Percentiles rank a stretch among this genome's conserved stretches.
Conservation (phyloP, 2,329 filamentous ascomycete genomes). For the Hypoxylon sp. region DNA sequence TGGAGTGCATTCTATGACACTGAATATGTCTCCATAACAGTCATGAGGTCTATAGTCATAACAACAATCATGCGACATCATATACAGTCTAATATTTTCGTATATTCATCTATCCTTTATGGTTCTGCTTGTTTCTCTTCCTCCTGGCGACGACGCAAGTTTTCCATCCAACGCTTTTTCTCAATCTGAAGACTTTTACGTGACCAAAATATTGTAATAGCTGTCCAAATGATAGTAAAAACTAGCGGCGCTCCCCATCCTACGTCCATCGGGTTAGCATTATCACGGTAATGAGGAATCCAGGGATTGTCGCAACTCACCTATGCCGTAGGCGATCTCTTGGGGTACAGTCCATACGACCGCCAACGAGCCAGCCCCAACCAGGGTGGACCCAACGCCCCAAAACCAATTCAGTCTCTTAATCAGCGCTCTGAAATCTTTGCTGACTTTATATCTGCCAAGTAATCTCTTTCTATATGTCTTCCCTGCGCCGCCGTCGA, state of each 20-base stretch:
- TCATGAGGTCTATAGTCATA: not conserved
- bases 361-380: slow-evolving; percentile 62
- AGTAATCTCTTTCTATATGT: slow-evolving; percentile 66
- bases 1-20: no score
- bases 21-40: no score
- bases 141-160: slow-evolving; percentile 28
- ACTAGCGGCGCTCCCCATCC: slow-evolving; percentile 51
- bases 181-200: slow-evolving; percentile 44
- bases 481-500: slow-evolving; percentile 73
- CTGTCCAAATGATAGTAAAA: slow-evolving; percentile 50
- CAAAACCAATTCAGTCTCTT: slow-evolving; percentile 70
- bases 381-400: slow-evolving; percentile 65
- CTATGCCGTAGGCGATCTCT: slow-evolving; percentile 62
- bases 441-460: slow-evolving; percentile 67
- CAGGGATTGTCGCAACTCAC: slow-evolving; percentile 46
- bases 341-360: slow-evolving; percentile 64
- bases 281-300: not conserved
- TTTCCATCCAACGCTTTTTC: slow-evolving; percentile 47
- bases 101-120: slow-evolving; percentile 17
- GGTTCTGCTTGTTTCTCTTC: slow-evolving; percentile 26
- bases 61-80: not conserved
- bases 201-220: slow-evolving; percentile 50
- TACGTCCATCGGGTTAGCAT: slow-evolving; percentile 29
- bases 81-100: slow-evolving; percentile 10
- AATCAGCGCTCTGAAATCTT: slow-evolving; percentile 68